Evolutionary conservation across 2,329 filamentous ascomycete genomes (phyloP), one percentile per base, ranked within the genome.

Genomic region (Eurotiales sp.): DNA sequence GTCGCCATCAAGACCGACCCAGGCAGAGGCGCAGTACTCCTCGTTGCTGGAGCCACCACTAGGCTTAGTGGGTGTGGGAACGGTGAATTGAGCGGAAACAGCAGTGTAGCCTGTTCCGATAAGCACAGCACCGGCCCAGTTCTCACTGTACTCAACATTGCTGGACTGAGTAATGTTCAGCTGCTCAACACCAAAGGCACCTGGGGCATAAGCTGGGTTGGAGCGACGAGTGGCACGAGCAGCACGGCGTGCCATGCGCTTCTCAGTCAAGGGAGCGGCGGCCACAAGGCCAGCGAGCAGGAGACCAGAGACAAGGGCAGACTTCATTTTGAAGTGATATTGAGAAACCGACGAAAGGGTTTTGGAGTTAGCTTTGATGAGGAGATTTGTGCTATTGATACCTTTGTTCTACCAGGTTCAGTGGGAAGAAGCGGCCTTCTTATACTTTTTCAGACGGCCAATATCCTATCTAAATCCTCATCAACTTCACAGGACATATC

Each of bases 1-100:
- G 59, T 82, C 78, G 10, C 81, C 81, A 52, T 84, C 81, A 51
- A 84, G 83, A 25, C 81, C 81, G 6, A 84, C 80, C 81, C 79
- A 83, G 8, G 78, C 79, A 0, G 77, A 76, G 2, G 75, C 76
- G 29, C 46, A 54, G 42, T 46, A 50, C 15, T 51, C 23, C 2
- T 40, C 42, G 41, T 74, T 72, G 59, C 78, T 74, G 36, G 59
- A 62, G 21, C 65, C 67, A 34, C 69, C 65, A 11, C 67, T 62
- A 0, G 72, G 72, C 7, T 67, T 61, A 14, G 67, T 69, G 12
- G 78, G 75, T 1, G 69, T 71, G 2, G 80, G 81, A 3, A 82
- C 75, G 2, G 69, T 76, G 64, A 84, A 79, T 14, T 75, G 65
- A 8, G 64, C 69, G 0, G 68, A 62, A 2, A 69, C 65, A 3